Evolutionary conservation across 192 early-diverging fungal genomes (phyloP).

Genomic region (Chytriomyces hyalinus): DNA sequence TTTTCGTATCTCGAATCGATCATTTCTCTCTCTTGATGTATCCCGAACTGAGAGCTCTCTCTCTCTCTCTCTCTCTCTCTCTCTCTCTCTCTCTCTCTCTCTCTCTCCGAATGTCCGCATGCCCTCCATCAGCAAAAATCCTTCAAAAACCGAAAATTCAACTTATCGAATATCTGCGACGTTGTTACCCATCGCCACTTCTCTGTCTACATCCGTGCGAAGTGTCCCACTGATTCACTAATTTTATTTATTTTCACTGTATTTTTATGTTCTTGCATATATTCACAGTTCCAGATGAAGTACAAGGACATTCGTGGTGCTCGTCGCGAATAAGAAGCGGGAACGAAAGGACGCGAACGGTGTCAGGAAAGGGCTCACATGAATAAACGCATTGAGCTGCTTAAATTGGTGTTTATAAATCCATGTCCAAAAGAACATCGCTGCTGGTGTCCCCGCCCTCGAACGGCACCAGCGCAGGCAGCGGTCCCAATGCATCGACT

Average conservation of each 20-base stretch:
- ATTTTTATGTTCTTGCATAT: neutral
- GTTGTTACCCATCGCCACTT: neutral
- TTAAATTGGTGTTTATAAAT: neutral
- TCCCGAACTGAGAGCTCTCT: no score
- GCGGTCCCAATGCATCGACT: neutral
- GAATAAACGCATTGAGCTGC: no score
- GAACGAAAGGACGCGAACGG: no score
- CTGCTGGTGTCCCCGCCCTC: neutral
- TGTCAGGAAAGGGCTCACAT: no score
- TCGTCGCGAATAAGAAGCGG: neutral
- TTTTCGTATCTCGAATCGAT: no score
- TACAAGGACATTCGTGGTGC: slow-evolving; percentile 15
- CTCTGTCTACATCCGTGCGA: neutral
- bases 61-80: no score
- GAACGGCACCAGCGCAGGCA: neutral
- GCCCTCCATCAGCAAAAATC: neutral
- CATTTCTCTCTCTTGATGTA: no score
- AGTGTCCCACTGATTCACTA: neutral
- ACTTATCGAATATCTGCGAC: neutral
- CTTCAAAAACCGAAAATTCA: neutral
- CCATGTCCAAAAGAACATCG: neutral
- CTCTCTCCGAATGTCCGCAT: neutral
- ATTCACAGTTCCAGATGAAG: slow-evolving; percentile 17
- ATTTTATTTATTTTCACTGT: slow-evolving; percentile 8
- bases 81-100: no score